Evolutionary conservation across 2,329 filamentous ascomycete genomes (phyloP), one percentile per base, ranked within the genome.

Genomic region (Aspergillus sp.): DNA sequence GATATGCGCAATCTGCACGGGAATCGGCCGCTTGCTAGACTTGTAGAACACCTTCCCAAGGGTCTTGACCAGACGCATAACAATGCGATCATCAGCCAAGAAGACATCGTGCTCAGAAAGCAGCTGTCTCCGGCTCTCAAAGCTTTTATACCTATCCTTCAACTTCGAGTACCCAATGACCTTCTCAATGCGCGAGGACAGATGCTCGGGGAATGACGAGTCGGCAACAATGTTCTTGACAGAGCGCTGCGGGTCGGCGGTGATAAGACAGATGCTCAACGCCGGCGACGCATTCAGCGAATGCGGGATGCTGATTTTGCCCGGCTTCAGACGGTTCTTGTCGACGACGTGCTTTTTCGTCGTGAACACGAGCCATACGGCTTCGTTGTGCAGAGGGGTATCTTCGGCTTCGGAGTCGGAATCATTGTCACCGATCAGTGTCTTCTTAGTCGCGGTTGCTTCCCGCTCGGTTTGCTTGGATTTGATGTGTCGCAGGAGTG

Each of bases 1-100:
- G 53, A 82, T 81, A 72, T 86, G 82, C 61, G 86, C 83, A 61
- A 98, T 82, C 44, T 83, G 81, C 39, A 98, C 84, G 24, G 95
- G 93, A 58, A 99, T 86, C 9, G 95, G 95, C 40, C 93, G 84
- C 83, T 98, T 98, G 62, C 79, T 78, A 15, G 88, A 90, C 79
- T 92, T 89, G 84, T 95, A 98, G 75, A 99, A 98, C 2, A 89
- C 89, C 80, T 96, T 98, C 67, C 93, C 95, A 12, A 99, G 86
- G 3, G 87, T 80, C 63, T 85, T 84, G 56, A 93, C 91, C 59
- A 98, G 82, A 59, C 83, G 80, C 58, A 83, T 84, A 61, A 87
- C 79, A 55, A 99, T 89, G 49, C 95, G 84, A 70, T 96, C 90
- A 73, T 99, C 95, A 52, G 90, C 93, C 57, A 99, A 83, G 79